A percentile compares a stretch with the other conserved stretches of the same genome.
Conservation (phyloP, 441 rosid genomes). For the Lepidium campestre region DNA sequence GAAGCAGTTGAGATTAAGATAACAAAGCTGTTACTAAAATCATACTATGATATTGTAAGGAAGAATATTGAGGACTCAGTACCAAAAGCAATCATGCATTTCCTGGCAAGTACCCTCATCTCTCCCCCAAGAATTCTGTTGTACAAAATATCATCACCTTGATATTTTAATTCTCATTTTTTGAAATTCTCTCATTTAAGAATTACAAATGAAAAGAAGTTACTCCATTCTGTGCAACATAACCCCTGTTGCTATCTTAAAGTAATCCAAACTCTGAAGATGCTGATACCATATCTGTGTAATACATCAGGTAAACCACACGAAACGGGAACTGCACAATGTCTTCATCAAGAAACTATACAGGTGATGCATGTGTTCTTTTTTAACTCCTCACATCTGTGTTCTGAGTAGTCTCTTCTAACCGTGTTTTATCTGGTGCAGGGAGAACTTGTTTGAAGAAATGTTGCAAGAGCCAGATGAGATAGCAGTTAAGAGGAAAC, state of each 20-base stretch:
- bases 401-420: slow-evolving; percentile 6
- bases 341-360: slow-evolving; percentile 48
- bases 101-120: slow-evolving; percentile 49
- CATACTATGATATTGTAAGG: slow-evolving; percentile 91
- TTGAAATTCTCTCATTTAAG: background rate
- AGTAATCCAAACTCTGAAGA: background rate
- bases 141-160: background rate
- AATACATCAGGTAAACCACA: slow-evolving; percentile 65
- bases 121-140: background rate
- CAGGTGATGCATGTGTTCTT: slow-evolving; percentile 11
- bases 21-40: slow-evolving; percentile 74
- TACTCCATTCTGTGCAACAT: background rate
- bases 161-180: background rate
- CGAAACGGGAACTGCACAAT: slow-evolving; percentile 66
- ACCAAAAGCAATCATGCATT: slow-evolving; percentile 98
- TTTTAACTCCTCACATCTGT: background rate
- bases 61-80: slow-evolving; percentile 83
- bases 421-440: slow-evolving; percentile 33
- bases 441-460: slow-evolving; percentile 97
- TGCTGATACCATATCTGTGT: slow-evolving; percentile 8
- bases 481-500: slow-evolving; percentile 81
- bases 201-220: background rate
- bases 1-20: slow-evolving; percentile 73
- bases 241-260: background rate
- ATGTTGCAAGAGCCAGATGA: slow-evolving; percentile 99